Base-by-base conservation (phyloP, 2,329 filamentous ascomycete genomes). In the Epichloe festucae region DNA sequence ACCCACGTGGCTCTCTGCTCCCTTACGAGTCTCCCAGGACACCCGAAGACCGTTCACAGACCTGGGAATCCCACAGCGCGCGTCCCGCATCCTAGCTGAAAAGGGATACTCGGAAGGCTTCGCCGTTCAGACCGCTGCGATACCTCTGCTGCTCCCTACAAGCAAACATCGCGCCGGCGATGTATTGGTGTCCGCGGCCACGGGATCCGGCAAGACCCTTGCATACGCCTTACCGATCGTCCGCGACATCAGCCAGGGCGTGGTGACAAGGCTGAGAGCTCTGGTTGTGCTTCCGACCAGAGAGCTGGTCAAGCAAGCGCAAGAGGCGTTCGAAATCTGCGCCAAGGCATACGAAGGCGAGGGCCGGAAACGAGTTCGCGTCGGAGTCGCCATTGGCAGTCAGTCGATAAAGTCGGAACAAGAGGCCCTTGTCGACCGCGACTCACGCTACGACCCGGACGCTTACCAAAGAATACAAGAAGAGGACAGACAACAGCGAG, bases 201-300 rank as follows among this genome's bases (percentile, higher is more conserved):
- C 93, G 0, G 93, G 93, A 8, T 97, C 93, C 0, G 93, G 93
- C 52, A 98, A 98, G 65, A 98, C 93, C 0, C 68, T 98, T 15
- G 86, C 91, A 0, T 98, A 98, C 62, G 80, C 91, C 0, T 71
- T 98, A 3, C 93, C 93, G 0, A 81, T 98, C 53, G 77, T 95
- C 4, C 81, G 89, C 45, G 82, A 85, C 48, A 72, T 98, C 47
- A 83, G 84, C 57, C 73, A 78, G 35, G 76, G 77, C 14, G 70
- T 71, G 21, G 75, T 81, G 11, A 86, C 85, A 0, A 78, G 79
- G 51, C 70, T 98, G 8, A 79, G 87, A 40, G 90, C 84, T 0
- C 67, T 98, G 1, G 81, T 98, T 46, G 84, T 98, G 1, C 82
- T 98, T 11, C 93, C 93, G 0, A 98, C 91, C 0, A 76, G 91